Base-by-base conservation (phyloP, 495 filamentous ascomycete species). In the Penicillium antarcticum region DNA sequence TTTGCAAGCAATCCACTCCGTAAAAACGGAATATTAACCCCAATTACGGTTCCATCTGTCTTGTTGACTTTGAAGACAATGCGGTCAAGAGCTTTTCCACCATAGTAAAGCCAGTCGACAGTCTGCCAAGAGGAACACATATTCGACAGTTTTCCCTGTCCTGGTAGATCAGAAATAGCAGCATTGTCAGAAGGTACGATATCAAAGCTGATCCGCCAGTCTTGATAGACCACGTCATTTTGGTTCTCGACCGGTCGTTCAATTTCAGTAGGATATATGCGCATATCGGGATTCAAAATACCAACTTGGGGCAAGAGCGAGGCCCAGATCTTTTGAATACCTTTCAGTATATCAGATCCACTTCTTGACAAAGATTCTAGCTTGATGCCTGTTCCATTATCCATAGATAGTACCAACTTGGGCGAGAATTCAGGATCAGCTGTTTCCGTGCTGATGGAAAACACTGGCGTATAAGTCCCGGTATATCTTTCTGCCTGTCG, bases 11-110 rank as follows among this genome's bases (percentile, higher is more conserved):
- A 9, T 1, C 26, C 26, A 29, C 26, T 29, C 9, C 26, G 26
- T 10, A 46, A 16, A 35, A 18, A 46, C 10, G 57, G 52, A 16
- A 56, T 45, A 41, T 60, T 45, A 37, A 56, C 57, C 10, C 57
- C 57, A 36, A 60, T 11, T 1, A 60, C 52, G 6, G 21, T 18
- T 37, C 52, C 48, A 31, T 14, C 42, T 1, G 12, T 16, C 14
- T 38, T 33, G 4, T 56, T 48, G 26, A 60, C 31, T 29, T 55
- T 50, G 45, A 60, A 60, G n/a, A 60, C 48, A 35, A 60, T 37
- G 26, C 41, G 49, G 42, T 60, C 57, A 13, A 60, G 31, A 21
- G 43, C 23, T 32, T 45, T 23, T 5, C 48, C 48, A 1, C 48
- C 52, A 52, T 55, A 56, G 16, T 44, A 50, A 44, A 55, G 45